Percentiles rank a stretch among this genome's conserved stretches.
Conservation (phyloP, 192 early-diverging fungal genomes). For the Coemansia sp. region DNA sequence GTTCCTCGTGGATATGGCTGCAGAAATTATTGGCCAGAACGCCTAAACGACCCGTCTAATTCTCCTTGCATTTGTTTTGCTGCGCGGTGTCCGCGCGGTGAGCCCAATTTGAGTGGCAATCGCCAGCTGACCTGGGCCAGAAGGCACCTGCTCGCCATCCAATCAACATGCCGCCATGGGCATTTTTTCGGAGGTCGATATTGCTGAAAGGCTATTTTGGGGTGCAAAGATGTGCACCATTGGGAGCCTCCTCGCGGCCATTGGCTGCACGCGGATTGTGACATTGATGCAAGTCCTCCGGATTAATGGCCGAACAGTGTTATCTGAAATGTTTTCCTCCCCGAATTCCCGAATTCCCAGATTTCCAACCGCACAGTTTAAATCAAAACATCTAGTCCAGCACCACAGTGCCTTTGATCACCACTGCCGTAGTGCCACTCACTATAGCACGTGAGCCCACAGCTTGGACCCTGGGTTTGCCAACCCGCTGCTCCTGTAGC, state of each 20-base stretch:
- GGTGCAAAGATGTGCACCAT: not conserved
- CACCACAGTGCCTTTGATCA: not conserved
- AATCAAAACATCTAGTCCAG: not conserved
- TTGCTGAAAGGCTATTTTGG: not conserved
- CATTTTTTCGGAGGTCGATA: slow-evolving; percentile 8
- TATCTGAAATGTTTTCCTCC: not conserved
- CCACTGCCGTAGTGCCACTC: not conserved
- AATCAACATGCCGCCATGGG: slow-evolving; percentile 7
- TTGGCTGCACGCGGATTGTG: not conserved
- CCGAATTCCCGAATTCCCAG: not conserved
- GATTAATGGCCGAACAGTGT: not conserved
- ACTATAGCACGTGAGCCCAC: not conserved
- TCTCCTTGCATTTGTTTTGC: not conserved
- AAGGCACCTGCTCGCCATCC: not conserved
- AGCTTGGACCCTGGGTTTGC: not conserved
- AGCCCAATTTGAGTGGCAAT: slow-evolving; percentile 2
- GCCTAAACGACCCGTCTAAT: not conserved
- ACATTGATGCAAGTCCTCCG: not conserved
- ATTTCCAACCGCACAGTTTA: not conserved
- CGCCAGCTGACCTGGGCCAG: slow-evolving; percentile 6
- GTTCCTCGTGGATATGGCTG: not conserved
- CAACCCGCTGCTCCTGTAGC: not conserved
- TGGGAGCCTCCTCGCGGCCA: not conserved
- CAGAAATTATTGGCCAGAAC: not conserved
- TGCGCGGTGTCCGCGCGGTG: not conserved